Percentiles rank a stretch among this genome's conserved stretches.
phyloP scores from a whole-genome alignment of 2,329 filamentous ascomycete species.

The Alternaria atra region DNA sequence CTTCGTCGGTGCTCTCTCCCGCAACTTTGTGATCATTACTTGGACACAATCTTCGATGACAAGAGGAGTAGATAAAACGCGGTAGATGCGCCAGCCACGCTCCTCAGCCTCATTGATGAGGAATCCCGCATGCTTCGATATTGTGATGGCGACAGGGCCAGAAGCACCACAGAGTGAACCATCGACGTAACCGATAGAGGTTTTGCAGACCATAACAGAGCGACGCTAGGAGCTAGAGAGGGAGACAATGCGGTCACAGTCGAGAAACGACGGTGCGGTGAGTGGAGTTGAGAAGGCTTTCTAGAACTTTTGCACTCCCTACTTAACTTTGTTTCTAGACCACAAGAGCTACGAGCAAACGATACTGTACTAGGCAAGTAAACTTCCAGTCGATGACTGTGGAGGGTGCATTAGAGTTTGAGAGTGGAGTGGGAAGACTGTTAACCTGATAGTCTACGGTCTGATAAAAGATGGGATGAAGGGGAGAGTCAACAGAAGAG shows the following conservation, averaged over 20 bases:
- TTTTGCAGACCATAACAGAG: not conserved
- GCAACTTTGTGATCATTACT: not conserved
- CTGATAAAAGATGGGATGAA: too few species aligned
- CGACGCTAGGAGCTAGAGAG: slow-evolving; percentile 5
- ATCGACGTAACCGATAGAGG: not conserved
- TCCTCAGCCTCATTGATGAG: not conserved
- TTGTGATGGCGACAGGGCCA: not conserved
- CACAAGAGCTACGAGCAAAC: too few species aligned
- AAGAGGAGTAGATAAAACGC: not conserved
- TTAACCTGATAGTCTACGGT: too few species aligned
- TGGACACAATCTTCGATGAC: slow-evolving; percentile 2
- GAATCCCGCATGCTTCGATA: not conserved
- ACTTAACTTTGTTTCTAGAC: too few species aligned
- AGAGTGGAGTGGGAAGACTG: too few species aligned
- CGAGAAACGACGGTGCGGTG: not conserved
- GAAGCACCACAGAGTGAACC: not conserved
- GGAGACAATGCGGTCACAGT: slow-evolving; percentile 3
- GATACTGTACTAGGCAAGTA: too few species aligned
- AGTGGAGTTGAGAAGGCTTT: not conserved
- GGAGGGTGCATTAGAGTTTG: too few species aligned
- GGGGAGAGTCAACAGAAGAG: too few species aligned
- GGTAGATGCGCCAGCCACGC: not conserved
- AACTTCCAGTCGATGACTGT: too few species aligned
- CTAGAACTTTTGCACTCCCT: too few species aligned
- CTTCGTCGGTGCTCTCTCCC: not conserved